Evolutionary conservation across 2,329 filamentous ascomycete genomes (phyloP).

Genomic region (Drechslera avenae): DNA sequence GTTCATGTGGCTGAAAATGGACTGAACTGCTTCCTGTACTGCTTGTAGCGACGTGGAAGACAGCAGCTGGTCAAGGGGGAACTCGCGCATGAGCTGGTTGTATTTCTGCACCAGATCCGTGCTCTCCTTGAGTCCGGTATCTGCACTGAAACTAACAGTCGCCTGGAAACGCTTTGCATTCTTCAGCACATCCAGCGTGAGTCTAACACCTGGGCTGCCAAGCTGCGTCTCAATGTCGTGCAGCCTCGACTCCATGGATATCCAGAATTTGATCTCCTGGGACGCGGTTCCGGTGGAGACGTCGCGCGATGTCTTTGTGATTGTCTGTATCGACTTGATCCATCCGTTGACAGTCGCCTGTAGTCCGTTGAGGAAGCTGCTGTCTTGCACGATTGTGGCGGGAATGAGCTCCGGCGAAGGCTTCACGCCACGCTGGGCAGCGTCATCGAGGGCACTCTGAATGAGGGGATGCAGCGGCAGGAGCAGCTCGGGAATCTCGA

Average conservation of each 20-base stretch:
- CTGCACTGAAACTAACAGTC: constrained; percentile 93
- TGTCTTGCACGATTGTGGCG: constrained; percentile 77
- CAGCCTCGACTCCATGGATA: constrained; percentile 93
- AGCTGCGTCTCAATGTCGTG: constrained; percentile 91
- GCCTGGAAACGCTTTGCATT: constrained; percentile 98
- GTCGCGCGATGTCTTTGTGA: constrained; percentile 92
- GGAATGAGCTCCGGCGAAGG: constrained; percentile 82
- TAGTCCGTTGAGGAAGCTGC: constrained; percentile 88
- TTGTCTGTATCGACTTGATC: constrained; percentile 98
- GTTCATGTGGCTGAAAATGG: constrained; percentile 94
- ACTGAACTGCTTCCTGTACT: constrained; percentile 82
- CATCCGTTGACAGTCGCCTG: constrained; percentile 94
- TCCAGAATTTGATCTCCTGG: constrained; percentile 99
- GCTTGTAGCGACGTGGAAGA: constrained; percentile 89
- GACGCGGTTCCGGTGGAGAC: constrained; percentile 78
- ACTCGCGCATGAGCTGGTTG: constrained; percentile 98
- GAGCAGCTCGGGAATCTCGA: constrained; percentile 92
- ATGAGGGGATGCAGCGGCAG: constrained; percentile 88
- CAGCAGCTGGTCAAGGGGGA: constrained; percentile 90
- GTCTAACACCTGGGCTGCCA: constrained; percentile 80
- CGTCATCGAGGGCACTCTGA: constrained; percentile 81
- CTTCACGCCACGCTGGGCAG: constrained; percentile 67
- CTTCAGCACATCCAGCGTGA: constrained; percentile 94
- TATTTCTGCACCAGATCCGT: constrained; percentile 95
- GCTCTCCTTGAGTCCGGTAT: constrained; percentile 94